Percentiles rank a stretch among this genome's conserved stretches.
Conservation (phyloP, 495 filamentous ascomycete species). For the Penicillium subrubescens region DNA sequence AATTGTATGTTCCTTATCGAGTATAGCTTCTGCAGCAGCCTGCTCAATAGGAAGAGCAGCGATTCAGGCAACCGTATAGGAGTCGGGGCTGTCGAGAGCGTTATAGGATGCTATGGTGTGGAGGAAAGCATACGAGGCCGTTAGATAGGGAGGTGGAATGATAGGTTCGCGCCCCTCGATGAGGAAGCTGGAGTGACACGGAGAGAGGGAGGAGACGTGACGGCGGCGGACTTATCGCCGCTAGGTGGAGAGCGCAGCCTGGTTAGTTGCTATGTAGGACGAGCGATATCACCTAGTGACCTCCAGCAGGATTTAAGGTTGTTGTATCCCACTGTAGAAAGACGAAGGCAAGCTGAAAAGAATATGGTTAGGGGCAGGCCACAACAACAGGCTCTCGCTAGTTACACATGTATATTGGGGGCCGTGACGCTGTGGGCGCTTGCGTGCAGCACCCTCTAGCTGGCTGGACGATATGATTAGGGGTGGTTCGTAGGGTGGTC, state of each 20-base stretch:
- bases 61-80: conserved; percentile 26
- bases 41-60: conserved; percentile 20
- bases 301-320: no score
- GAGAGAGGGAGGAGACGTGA: no score
- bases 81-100: conserved; percentile 6
- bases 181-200: background rate
- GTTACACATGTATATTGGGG: no score
- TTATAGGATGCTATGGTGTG: conserved; percentile 21
- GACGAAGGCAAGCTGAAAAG: no score
- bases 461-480: background rate
- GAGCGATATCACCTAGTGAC: no score
- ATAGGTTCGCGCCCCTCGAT: background rate
- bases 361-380: no score
- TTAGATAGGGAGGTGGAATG: background rate
- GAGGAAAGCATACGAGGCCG: conserved; percentile 6
- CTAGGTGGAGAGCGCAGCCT: no score
- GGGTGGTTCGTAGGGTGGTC: background rate
- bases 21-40: conserved; percentile 22
- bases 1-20: conserved; percentile 20
- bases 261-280: no score
- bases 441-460: background rate
- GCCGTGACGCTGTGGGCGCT: no score
- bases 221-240: no score
- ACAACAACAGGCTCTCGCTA: no score
- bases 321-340: no score